Percentiles rank a stretch among this genome's conserved stretches.
Evolutionary conservation across 345 rosid species (phyloP).

Genomic region (Dovyalis caffra): DNA sequence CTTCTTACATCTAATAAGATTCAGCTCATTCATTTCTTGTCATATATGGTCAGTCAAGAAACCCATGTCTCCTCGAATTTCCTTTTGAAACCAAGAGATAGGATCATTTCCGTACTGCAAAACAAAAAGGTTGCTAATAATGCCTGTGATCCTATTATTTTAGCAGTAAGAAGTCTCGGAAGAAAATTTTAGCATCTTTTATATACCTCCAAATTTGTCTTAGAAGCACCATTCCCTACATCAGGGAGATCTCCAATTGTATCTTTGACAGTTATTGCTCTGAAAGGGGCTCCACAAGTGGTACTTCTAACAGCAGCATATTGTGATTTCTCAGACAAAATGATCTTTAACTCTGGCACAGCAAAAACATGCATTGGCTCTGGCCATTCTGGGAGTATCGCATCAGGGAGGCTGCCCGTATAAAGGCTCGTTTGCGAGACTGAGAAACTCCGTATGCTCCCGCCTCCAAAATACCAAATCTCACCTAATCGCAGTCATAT

Average conservation of each 20-base stretch:
- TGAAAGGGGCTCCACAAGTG: slow-evolving; percentile 76
- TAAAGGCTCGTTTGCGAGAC: slow-evolving; percentile 82
- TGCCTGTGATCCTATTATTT: neutral
- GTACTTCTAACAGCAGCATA: slow-evolving; percentile 84
- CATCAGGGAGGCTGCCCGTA: slow-evolving; percentile 96
- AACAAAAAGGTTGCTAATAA: neutral
- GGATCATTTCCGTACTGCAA: slow-evolving; percentile 59
- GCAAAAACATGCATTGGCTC: slow-evolving; percentile 95
- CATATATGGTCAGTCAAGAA: slow-evolving; percentile 73
- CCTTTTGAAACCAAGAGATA: slow-evolving; percentile 82
- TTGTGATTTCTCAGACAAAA: slow-evolving; percentile 40
- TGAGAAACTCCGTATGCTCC: slow-evolving; percentile 91
- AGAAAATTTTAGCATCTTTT: neutral
- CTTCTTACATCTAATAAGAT: slow-evolving; percentile 62
- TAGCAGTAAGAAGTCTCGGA: neutral
- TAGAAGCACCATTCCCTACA: slow-evolving; percentile 68
- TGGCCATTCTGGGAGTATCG: slow-evolving; percentile 91
- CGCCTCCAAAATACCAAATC: slow-evolving; percentile 92
- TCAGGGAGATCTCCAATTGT: slow-evolving; percentile 87
- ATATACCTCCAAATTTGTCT: slow-evolving; percentile 44
- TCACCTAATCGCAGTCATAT: slow-evolving; percentile 48
- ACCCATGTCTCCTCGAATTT: slow-evolving; percentile 48
- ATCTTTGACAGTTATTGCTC: slow-evolving; percentile 85
- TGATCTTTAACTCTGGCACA: slow-evolving; percentile 57
- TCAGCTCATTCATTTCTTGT: slow-evolving; percentile 75